Evolutionary conservation across 148 eudicot species (phyloP).

Genomic region (Bassia scoparia): DNA sequence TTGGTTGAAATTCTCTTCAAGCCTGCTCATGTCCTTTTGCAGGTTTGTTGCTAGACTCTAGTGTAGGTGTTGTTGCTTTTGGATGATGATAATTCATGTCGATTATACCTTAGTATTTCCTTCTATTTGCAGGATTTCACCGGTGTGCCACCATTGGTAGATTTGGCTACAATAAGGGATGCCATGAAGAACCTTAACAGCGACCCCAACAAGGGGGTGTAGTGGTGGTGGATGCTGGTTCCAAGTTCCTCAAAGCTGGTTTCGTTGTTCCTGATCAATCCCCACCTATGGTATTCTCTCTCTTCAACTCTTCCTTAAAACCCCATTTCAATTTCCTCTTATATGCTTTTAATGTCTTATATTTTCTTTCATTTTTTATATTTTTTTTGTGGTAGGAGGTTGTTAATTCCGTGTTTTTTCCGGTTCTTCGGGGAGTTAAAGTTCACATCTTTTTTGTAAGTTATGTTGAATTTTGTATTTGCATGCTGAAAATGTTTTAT

Average conservation of each 20-base stretch:
- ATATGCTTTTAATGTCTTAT: not conserved
- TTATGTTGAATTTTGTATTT: not conserved
- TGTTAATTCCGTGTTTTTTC: not conserved
- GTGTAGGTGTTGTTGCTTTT: not conserved
- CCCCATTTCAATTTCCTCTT: not conserved
- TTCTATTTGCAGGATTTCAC: slow-evolving; percentile 86
- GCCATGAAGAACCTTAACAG: slow-evolving; percentile 79
- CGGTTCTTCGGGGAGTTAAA: not conserved
- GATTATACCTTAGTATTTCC: too few relatives aligned
- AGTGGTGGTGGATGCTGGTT: slow-evolving; percentile 73
- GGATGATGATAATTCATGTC: too few relatives aligned
- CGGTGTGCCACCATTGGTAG: slow-evolving; percentile 98
- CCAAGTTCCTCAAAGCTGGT: slow-evolving; percentile 81
- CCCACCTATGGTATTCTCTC: slow-evolving; percentile 58
- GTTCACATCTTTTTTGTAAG: not conserved
- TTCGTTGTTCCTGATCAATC: slow-evolving; percentile 76
- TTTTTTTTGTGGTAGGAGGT: not conserved
- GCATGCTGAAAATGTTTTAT: not conserved
- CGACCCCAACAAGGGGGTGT: too few relatives aligned
- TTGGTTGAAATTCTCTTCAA: slow-evolving; percentile 91
- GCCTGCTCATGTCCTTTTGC: slow-evolving; percentile 93
- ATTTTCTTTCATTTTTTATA: not conserved
- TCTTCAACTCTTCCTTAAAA: not conserved
- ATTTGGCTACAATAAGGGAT: slow-evolving; percentile 93
- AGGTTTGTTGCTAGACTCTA: slow-evolving; percentile 39